These are phyloP conservation scores for Sporothrix inflata DNA, from an alignment of 2,329 filamentous ascomycete species.

Conservation along the genomic window DNA sequence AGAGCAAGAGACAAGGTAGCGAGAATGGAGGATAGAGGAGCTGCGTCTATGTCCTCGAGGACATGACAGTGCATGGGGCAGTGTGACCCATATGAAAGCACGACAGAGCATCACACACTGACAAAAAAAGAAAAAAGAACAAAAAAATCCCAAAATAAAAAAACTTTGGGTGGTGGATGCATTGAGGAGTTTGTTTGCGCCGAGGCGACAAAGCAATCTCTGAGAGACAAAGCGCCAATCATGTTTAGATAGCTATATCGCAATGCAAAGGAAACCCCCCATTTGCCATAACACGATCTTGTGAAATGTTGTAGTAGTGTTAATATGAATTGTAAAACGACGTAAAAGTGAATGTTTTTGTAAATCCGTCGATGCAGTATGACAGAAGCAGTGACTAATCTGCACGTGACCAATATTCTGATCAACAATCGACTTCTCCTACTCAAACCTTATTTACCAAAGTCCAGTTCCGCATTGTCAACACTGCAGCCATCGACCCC, in stretches of 20 bases:
- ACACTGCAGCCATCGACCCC: not conserved
- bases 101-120: not conserved
- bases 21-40: not conserved
- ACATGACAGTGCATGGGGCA: not conserved
- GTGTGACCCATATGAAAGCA: not conserved
- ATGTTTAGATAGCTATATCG: constrained; percentile 1
- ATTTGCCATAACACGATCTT: not conserved
- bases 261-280: not conserved
- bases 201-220: not conserved
- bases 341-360: not conserved
- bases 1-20: not conserved
- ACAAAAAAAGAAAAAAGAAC: constrained; percentile 22
- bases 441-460: not conserved
- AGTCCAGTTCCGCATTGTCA: not conserved
- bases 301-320: not conserved
- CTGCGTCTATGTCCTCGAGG: not conserved
- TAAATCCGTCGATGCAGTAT: not conserved
- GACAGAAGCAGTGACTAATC: not conserved
- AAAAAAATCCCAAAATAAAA: constrained; percentile 7
- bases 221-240: not conserved
- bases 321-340: not conserved
- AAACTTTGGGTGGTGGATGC: constrained; percentile 8
- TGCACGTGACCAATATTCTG: not conserved
- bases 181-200: not conserved
- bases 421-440: not conserved